Percentiles rank a stretch among this genome's conserved stretches.
Conservation (phyloP, 2,329 filamentous ascomycete genomes). For the Dendryphion nanum region DNA sequence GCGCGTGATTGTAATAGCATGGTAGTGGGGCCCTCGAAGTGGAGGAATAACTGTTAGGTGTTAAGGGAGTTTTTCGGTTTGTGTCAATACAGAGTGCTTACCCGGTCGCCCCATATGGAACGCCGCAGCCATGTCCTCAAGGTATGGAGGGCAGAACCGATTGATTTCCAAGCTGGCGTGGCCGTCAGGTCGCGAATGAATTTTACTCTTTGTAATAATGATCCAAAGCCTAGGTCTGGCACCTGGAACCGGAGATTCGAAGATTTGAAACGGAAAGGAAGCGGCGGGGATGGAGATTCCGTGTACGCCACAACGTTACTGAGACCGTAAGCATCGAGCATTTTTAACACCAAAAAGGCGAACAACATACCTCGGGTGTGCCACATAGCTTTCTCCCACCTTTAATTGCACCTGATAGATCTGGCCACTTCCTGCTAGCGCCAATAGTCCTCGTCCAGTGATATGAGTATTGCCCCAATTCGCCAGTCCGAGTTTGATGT, state of each 20-base stretch:
- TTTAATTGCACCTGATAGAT: constrained; percentile 81
- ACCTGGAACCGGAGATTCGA: constrained; percentile 74
- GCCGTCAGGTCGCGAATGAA: constrained; percentile 73
- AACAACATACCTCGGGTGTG: constrained; percentile 65
- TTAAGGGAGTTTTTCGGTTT: constrained; percentile 11
- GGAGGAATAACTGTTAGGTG: constrained; percentile 67
- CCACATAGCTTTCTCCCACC: constrained; percentile 84
- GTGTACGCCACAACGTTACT: constrained; percentile 91
- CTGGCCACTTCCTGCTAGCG: constrained; percentile 81
- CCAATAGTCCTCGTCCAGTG: constrained; percentile 83
- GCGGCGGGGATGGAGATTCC: constrained; percentile 68
- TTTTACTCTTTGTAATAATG: constrained; percentile 65
- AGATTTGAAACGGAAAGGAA: constrained; percentile 84
- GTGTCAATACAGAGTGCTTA: constrained; percentile 37
- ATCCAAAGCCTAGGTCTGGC: constrained; percentile 63
- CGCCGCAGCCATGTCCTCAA: constrained; percentile 74
- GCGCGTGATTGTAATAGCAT: constrained; percentile 88
- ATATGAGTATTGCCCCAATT: constrained; percentile 91
- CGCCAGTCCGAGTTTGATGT: constrained; percentile 70
- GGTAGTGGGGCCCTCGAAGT: constrained; percentile 82
- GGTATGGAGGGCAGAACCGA: constrained; percentile 64
- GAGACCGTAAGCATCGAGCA: constrained; percentile 3
- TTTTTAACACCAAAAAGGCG: not conserved
- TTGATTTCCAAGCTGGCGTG: constrained; percentile 68
- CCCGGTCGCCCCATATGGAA: constrained; percentile 88